Conservation (phyloP, 1,139 yeast genomes). For the Geotrichum bryndzae region DNA sequence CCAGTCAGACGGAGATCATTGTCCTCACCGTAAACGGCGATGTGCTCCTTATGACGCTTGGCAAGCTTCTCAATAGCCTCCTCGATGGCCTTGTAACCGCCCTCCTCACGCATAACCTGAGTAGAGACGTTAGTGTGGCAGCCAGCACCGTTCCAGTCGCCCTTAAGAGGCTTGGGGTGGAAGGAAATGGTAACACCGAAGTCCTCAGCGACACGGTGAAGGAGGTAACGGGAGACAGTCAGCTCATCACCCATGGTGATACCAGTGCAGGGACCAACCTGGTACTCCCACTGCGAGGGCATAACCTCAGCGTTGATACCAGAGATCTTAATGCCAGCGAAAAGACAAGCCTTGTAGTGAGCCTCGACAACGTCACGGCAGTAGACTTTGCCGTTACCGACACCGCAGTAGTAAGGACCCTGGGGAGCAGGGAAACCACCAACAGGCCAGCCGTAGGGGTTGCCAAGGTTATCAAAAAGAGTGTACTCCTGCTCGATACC, state of each 20-base stretch:
- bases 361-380: slow-evolving; percentile 99
- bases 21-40: slow-evolving; percentile 90
- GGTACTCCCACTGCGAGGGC: slow-evolving; percentile 99
- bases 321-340: slow-evolving; percentile 81
- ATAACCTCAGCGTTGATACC: slow-evolving; percentile 99
- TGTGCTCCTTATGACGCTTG: slow-evolving; percentile 95
- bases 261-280: slow-evolving; percentile 97
- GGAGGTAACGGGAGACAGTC: slow-evolving; percentile 91
- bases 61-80: slow-evolving; percentile 89
- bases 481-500: slow-evolving; percentile 99
- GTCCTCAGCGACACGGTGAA: slow-evolving; percentile 95
- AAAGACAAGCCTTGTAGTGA: slow-evolving; percentile 95
- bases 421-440: slow-evolving; percentile 99
- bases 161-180: slow-evolving; percentile 98
- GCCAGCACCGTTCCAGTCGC: slow-evolving; percentile 99
- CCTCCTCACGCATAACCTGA: slow-evolving; percentile 80
- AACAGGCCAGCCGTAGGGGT: slow-evolving; percentile 97
- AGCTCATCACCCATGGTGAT: slow-evolving; percentile 95
- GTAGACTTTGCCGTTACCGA: slow-evolving; percentile 96
- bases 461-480: slow-evolving; percentile 81
- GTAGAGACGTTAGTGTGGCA: slow-evolving; percentile 99
- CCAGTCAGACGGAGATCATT: slow-evolving; percentile 95
- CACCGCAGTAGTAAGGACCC: slow-evolving; percentile 99
- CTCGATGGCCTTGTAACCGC: slow-evolving; percentile 94
- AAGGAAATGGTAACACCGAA: slow-evolving; percentile 96